These are phyloP conservation scores for Globisporangium orthogonon DNA, from an alignment of 352 stramenopile genomes.

Conservation along the genomic window DNA sequence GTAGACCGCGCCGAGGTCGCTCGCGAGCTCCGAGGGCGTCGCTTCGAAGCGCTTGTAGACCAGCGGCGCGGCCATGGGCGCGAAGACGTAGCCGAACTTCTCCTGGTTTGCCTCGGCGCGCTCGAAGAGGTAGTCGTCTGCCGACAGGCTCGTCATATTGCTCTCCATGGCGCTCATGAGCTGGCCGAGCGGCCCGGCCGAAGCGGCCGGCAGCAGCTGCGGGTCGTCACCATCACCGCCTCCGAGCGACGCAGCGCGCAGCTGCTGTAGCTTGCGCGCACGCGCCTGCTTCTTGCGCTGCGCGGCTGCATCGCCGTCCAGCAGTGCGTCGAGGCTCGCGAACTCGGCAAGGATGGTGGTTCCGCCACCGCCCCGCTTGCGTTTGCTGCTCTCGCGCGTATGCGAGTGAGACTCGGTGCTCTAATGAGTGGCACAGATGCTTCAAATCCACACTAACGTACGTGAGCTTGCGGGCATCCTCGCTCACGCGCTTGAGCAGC, in stretches of 20 bases:
- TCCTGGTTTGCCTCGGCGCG: conserved; percentile 37
- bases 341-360: conserved; percentile 52
- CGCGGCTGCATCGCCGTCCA: conserved; percentile 51
- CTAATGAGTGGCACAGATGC: no score
- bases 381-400: conserved; percentile 14
- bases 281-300: conserved; percentile 52
- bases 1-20: conserved; percentile 56
- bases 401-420: no score
- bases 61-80: conserved; percentile 62
- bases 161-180: conserved; percentile 66
- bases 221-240: conserved; percentile 2
- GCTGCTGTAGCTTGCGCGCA: conserved; percentile 42
- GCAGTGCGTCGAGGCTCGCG: conserved; percentile 64
- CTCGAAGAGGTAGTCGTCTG: conserved; percentile 54
- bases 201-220: conserved; percentile 12
- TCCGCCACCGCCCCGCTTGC: conserved; percentile 17
- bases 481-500: conserved; percentile 33
- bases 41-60: conserved; percentile 50
- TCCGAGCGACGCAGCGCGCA: conserved; percentile 29
- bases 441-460: background rate
- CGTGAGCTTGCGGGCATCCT: conserved; percentile 32
- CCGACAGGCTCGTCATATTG: conserved; percentile 65
- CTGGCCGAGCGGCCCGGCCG: conserved; percentile 27
- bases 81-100: conserved; percentile 82
- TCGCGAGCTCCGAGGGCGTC: conserved; percentile 39